Evolutionary conservation across 805 yeast species (phyloP).

Genomic region (Candida adriatica): DNA sequence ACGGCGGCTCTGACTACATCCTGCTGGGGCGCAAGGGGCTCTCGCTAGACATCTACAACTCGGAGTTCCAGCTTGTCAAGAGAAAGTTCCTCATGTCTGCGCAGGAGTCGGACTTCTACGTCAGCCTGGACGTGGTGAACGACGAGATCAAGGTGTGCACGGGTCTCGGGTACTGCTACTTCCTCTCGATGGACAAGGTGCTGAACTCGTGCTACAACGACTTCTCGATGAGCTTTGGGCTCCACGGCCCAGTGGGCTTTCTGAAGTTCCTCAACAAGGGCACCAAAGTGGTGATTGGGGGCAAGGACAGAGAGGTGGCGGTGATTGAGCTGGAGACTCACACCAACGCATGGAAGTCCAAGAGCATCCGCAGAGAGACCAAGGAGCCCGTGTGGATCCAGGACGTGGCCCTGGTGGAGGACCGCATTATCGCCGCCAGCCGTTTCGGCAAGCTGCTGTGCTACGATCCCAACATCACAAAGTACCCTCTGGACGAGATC

Average conservation of each 20-base stretch:
- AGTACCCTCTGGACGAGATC: constrained; percentile 18
- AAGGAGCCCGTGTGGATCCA: constrained; percentile 21
- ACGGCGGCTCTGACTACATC: constrained; percentile 3
- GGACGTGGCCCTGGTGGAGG: constrained; percentile 12
- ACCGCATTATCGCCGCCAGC: constrained; percentile 17
- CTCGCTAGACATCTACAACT: constrained; percentile 12
- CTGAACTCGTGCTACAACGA: constrained; percentile 14
- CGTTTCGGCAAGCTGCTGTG: constrained; percentile 19
- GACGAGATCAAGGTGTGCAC: constrained; percentile 17
- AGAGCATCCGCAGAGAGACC: constrained; percentile 6
- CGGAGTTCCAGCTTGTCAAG: constrained; percentile 7
- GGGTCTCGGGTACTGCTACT: constrained; percentile 21
- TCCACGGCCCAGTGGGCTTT: constrained; percentile 19
- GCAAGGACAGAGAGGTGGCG: constrained; percentile 19
- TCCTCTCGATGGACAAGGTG: constrained; percentile 12
- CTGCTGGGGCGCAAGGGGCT: constrained; percentile 16
- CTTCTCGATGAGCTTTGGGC: constrained; percentile 21
- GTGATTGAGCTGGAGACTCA: constrained; percentile 16
- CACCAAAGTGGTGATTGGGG: constrained; percentile 15
- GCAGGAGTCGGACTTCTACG: constrained; percentile 18
- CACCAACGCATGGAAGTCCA: constrained; percentile 19
- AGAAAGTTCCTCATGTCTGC: constrained; percentile 16
- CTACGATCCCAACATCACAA: constrained; percentile 15
- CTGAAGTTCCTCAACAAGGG: constrained; percentile 11
- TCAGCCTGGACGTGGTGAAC: constrained; percentile 10